Evolutionary conservation across 176 grass and related monocot genomes (phyloP), one percentile per base, ranked within the genome.

Genomic region (Zizania latifolia): DNA sequence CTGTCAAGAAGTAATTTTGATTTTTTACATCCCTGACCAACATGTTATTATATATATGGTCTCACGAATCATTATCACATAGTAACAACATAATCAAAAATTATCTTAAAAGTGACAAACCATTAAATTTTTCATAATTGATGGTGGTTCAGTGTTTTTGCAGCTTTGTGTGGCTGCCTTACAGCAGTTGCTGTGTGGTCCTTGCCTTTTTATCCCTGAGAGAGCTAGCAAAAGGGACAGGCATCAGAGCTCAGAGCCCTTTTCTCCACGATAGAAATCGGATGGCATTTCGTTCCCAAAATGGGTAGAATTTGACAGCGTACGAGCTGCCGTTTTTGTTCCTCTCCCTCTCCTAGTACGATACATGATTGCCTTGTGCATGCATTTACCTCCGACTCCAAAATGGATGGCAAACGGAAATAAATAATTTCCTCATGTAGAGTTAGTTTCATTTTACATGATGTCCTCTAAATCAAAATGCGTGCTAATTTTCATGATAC

Each of bases 211-310:
- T 9, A 61, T n/a, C 38, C 13, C 12, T 16, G 57, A 60, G n/a
- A n/a, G n/a, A n/a, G n/a, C n/a, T 26, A n/a, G 15, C 19, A 15
- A 46, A 45, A 46, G 33, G 27, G 65, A 33, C 53, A 59, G 8
- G 50, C 12, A 67, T 23, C 64, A 33, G 64, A 32, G 19, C 50
- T 28, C 2, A 38, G 29, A 50, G 27, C 10, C 54, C 51, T 58
- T 79, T 79, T 46, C 40, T 70, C 63, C 77, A 45, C 16, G 65
- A 54, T 44, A 23, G 63, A 69, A 79, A 17, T 58, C 27, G 8
- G 51, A 79, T 45, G 65, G 37, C 50, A 31, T 80, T 80, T 69
- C 35, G 31, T 79, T 70, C 77, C 65, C 53, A 34, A 80, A 70
- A 79, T 36, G 26, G 78, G 19, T 60, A 28, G n/a, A 70, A 71